Evolutionary conservation across 805 yeast species (phyloP).

Genomic region (Debaryomyces tyrocola): DNA sequence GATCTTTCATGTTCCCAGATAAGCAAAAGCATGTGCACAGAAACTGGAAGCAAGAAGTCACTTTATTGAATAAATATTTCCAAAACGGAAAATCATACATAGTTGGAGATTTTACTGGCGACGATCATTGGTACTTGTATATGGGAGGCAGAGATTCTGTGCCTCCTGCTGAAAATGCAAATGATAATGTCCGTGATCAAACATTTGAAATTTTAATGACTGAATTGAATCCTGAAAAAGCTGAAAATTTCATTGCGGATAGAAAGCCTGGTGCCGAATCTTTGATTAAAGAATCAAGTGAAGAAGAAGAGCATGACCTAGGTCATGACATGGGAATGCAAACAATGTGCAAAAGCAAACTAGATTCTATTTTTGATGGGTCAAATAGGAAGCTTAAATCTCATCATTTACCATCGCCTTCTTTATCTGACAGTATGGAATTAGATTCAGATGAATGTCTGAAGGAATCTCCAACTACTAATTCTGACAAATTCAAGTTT

Average conservation of each 20-base stretch:
- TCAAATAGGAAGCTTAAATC: constrained; percentile 4
- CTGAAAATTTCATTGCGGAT: constrained; percentile 58
- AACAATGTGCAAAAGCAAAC: constrained; percentile 61
- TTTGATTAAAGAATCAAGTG: constrained; percentile 32
- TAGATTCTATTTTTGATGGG: constrained; percentile 54
- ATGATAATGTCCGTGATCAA: constrained; percentile 45
- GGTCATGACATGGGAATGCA: constrained; percentile 81
- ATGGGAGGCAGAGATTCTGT: constrained; percentile 47
- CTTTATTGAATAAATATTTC: constrained; percentile 65
- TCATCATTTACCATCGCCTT: constrained; percentile 35
- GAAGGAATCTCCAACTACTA: not conserved
- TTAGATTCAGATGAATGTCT: constrained; percentile 14
- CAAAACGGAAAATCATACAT: constrained; percentile 61
- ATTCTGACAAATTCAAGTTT: constrained; percentile 30
- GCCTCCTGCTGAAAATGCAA: constrained; percentile 10
- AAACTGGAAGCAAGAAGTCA: constrained; percentile 81
- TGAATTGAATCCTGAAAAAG: constrained; percentile 57
- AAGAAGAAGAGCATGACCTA: constrained; percentile 54
- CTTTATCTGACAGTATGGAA: constrained; percentile 26
- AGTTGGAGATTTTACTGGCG: constrained; percentile 72
- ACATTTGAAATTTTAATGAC: constrained; percentile 93
- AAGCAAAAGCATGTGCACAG: constrained; percentile 78
- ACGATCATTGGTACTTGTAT: constrained; percentile 90
- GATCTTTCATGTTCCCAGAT: constrained; percentile 90
- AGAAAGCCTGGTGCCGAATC: constrained; percentile 47